Conservation (phyloP, 1,284 basidiomycete species). For the Ceratobasidium sp. region DNA sequence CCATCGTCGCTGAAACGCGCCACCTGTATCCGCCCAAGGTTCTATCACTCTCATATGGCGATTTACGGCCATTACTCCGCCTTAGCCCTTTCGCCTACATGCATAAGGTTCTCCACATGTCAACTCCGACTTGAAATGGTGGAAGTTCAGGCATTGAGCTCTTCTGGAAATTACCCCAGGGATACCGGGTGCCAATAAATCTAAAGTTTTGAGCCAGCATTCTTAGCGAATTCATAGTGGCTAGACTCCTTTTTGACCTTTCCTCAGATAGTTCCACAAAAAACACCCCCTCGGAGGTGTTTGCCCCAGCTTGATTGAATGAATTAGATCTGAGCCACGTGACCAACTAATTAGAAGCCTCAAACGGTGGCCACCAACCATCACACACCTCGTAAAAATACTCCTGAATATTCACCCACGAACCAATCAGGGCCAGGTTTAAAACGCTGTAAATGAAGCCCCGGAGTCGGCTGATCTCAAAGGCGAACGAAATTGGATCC, state of each 20-base stretch:
- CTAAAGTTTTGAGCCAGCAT: too few species aligned
- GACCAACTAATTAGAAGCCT: conserved; percentile 11
- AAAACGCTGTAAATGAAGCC: background rate
- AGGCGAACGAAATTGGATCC: background rate
- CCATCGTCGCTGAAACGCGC: conserved; percentile 16
- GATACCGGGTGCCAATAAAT: background rate
- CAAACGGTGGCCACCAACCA: too few species aligned
- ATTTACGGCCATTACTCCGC: conserved; percentile 6
- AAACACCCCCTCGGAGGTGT: background rate
- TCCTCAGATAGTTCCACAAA: too few species aligned
- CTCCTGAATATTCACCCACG: background rate
- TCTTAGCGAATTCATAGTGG: too few species aligned
- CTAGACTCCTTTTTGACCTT: too few species aligned
- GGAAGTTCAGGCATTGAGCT: background rate
- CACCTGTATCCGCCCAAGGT: background rate
- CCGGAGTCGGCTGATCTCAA: background rate
- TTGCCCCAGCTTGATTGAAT: conserved; percentile 5
- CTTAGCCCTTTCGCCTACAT: background rate
- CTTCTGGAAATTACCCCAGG: background rate
- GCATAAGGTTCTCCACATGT: background rate
- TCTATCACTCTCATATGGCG: background rate
- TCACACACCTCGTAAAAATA: too few species aligned
- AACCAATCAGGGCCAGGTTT: background rate
- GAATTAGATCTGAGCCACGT: background rate
- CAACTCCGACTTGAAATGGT: conserved; percentile 14